A percentile compares a stretch with the other conserved stretches of the same genome.
Conservation (phyloP, 805 yeast genomes). For the Lachancea cidri region DNA sequence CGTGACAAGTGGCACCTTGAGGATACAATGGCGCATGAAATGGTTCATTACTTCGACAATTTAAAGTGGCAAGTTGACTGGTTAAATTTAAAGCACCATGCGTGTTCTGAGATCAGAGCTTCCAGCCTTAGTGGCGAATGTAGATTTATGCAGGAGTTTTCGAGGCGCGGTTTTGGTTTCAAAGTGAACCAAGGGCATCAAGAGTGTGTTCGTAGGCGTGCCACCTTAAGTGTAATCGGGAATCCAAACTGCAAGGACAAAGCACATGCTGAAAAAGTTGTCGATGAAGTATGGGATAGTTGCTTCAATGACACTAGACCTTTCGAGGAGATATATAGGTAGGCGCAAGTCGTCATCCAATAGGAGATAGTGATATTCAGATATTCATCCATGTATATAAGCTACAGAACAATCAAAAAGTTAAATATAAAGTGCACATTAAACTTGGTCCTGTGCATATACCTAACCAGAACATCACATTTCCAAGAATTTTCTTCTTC, state of each 20-base stretch:
- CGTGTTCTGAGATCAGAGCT: constrained; percentile 95
- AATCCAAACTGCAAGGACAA: constrained; percentile 76
- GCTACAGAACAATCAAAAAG: constrained; percentile 48
- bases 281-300: constrained; percentile 84
- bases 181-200: constrained; percentile 81
- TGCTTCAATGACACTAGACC: constrained; percentile 96
- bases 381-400: neutral
- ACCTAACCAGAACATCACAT: constrained; percentile 86
- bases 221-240: constrained; percentile 73
- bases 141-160: constrained; percentile 79
- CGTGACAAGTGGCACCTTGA: constrained; percentile 74
- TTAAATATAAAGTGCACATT: constrained; percentile 76
- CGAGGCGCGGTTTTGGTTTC: constrained; percentile 35
- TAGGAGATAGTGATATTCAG: too few relatives aligned
- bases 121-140: constrained; percentile 93
- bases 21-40: constrained; percentile 87
- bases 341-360: constrained; percentile 9
- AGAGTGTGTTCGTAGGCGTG: constrained; percentile 84
- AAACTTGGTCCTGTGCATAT: constrained; percentile 85
- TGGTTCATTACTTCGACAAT: constrained; percentile 90
- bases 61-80: constrained; percentile 84
- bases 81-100: constrained; percentile 82
- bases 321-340: constrained; percentile 83
- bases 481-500: constrained; percentile 59
- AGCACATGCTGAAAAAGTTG: constrained; percentile 72